Evolutionary conservation across 139 green algal genomes (phyloP), one percentile per base, ranked within the genome.

Genomic region (Micractinium sp.): DNA sequence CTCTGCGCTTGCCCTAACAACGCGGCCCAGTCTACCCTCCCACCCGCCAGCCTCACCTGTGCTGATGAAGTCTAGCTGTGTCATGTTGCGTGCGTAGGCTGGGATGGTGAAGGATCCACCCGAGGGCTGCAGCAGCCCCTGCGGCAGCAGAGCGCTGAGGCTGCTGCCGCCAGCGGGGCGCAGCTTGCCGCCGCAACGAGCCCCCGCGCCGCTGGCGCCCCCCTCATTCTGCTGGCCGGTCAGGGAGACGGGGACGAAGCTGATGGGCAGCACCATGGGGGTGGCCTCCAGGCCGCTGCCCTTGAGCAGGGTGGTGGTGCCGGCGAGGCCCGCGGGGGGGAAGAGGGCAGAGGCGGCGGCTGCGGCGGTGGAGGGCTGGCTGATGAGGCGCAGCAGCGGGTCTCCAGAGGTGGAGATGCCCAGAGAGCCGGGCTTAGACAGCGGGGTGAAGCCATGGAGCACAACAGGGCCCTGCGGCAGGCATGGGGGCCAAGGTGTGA

Each of bases 61-160:
- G 35, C 18, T 79, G 38, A 90, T 86, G 38, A 90, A 80, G 86
- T 90, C 86, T 29, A 79, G 56, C 38, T 86, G 56, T 5, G 86
- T 90, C 53, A 90, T 41, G 67, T 67, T 39, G 3, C 83, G 83
- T 33, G 35, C 78, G 29, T 69, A 90, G 29, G 86, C 86, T 23
- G 79, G 77, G 61, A 89, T 89, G 60, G 86, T 35, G 31, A 90
- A 86, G n/a, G 36, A 63, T 35, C 53, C 80, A 23, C 39, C 39
- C 0, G 77, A 80, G 0, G 47, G 77, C 25, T 85, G 80, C 35
- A 86, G 77, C 38, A 78, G 74, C 41, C 47, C 47, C 7, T 53
- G 74, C 75, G 56, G 56, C n/a, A 60, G n/a, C 81, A 61, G 81
- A 12, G 79, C 79, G 13, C 47, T 27, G 33, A 25, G 16, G 15